A percentile compares a stretch with the other conserved stretches of the same genome.
These are phyloP conservation scores for Komagataella populi DNA, from an alignment of 805 yeast species.

Conservation along the genomic window DNA sequence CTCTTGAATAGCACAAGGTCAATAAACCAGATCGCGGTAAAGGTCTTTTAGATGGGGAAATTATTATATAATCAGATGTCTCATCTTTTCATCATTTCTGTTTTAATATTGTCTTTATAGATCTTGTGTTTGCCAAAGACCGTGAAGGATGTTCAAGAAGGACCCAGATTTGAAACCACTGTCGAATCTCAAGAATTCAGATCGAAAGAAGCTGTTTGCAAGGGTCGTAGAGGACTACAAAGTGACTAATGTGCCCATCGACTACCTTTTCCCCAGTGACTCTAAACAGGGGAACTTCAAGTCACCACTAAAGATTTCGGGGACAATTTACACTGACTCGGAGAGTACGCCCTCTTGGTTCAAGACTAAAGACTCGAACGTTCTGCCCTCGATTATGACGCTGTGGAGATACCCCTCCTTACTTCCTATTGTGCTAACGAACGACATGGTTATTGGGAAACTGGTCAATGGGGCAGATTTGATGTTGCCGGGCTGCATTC, in stretches of 20 bases:
- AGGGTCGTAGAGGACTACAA: neutral
- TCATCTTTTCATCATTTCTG: neutral
- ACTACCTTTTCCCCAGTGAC: conserved; percentile 29
- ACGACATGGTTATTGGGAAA: conserved; percentile 56
- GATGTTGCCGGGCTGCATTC: conserved; percentile 61
- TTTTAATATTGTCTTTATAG: too few species aligned
- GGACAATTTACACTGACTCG: conserved; percentile 52
- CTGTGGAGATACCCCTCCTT: conserved; percentile 58
- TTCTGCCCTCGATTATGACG: conserved; percentile 61
- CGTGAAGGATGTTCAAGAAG: conserved; percentile 34
- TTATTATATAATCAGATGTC: neutral
- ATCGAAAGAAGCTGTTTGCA: conserved; percentile 33
- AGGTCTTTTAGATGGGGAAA: neutral
- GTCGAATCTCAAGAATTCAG: conserved; percentile 74
- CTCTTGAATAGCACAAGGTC: neutral
- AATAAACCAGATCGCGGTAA: neutral
- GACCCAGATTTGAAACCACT: conserved; percentile 48
- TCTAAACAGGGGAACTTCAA: conserved; percentile 55
- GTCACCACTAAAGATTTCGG: conserved; percentile 34
- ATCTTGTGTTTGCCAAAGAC: neutral
- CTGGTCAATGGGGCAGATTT: conserved; percentile 71
- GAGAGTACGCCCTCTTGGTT: conserved; percentile 65
- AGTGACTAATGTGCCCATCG: conserved; percentile 6
- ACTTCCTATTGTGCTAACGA: conserved; percentile 59
- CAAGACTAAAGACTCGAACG: conserved; percentile 35